Percentiles rank a stretch among this genome's conserved stretches.
phyloP scores from a whole-genome alignment of 2,329 filamentous ascomycete species.

The Neodidymelliopsis sp. region DNA sequence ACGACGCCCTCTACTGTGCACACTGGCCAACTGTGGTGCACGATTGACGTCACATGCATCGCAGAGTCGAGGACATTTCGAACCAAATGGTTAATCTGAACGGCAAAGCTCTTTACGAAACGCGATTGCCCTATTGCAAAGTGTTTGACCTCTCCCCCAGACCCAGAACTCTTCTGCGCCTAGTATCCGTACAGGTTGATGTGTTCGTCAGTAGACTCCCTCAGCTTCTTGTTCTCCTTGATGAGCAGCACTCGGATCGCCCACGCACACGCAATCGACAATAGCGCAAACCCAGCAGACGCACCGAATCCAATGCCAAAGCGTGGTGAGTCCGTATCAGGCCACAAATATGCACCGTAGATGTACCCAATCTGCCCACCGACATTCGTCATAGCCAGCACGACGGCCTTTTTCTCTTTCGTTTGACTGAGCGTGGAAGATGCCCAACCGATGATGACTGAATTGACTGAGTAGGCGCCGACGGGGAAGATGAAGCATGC shows the following conservation, averaged over 20 bases:
- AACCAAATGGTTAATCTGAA: too few relatives aligned
- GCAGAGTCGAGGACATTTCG: too few relatives aligned
- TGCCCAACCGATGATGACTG: slow-evolving; percentile 42
- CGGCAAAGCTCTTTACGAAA: too few relatives aligned
- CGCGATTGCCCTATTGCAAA: too few relatives aligned
- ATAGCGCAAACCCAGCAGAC: slow-evolving; percentile 37
- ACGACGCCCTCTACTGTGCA: too few relatives aligned
- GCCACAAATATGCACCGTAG: slow-evolving; percentile 40
- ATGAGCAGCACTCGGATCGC: slow-evolving; percentile 34
- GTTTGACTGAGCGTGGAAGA: slow-evolving; percentile 38
- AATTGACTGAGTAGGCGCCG: slow-evolving; percentile 42
- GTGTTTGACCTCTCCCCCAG: too few relatives aligned
- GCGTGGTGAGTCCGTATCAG: slow-evolving; percentile 31
- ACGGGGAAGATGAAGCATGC: slow-evolving; percentile 44
- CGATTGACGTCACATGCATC: too few relatives aligned
- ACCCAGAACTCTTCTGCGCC: background rate
- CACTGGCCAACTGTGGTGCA: too few relatives aligned
- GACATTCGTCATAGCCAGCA: slow-evolving; percentile 41
- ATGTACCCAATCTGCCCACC: slow-evolving; percentile 42
- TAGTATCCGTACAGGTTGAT: slow-evolving; percentile 43
- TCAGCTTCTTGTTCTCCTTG: slow-evolving; percentile 37
- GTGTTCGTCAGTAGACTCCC: slow-evolving; percentile 33
- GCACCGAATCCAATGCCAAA: slow-evolving; percentile 41
- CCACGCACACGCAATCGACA: slow-evolving; percentile 41
- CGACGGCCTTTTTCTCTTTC: slow-evolving; percentile 42